These are phyloP conservation scores for Skeletonema grethae DNA, from an alignment of 108 stramenopile species.

Conservation along the genomic window DNA sequence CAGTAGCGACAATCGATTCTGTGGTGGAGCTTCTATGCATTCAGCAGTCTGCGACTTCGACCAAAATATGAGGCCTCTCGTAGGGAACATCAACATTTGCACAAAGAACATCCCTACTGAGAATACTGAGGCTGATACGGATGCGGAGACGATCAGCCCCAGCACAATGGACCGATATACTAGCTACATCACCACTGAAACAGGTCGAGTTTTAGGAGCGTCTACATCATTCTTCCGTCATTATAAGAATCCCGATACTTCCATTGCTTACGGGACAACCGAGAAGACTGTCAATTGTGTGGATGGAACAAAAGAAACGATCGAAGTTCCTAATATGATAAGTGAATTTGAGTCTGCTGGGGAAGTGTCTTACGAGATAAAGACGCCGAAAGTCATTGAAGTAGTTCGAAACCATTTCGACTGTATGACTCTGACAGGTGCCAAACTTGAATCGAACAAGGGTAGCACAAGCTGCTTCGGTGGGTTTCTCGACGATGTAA, in stretches of 20 bases:
- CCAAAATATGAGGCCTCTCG: slow-evolving; percentile 44
- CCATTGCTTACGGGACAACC: slow-evolving; percentile 20
- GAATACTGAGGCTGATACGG: slow-evolving; percentile 2
- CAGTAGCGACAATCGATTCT: slow-evolving; percentile 42
- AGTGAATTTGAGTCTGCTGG: slow-evolving; percentile 20
- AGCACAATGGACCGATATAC: slow-evolving; percentile 19
- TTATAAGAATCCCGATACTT: slow-evolving; percentile 35
- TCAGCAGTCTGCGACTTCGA: slow-evolving; percentile 52
- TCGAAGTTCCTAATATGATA: slow-evolving; percentile 39
- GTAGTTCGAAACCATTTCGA: slow-evolving; percentile 84
- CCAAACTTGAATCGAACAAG: slow-evolving; percentile 56
- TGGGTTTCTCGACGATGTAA: slow-evolving; percentile 43
- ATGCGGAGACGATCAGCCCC: slow-evolving; percentile 3
- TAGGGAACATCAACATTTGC: slow-evolving; percentile 50
- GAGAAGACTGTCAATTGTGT: slow-evolving; percentile 35
- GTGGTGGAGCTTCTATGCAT: slow-evolving; percentile 39
- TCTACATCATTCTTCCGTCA: slow-evolving; percentile 39
- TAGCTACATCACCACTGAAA: slow-evolving; percentile 35
- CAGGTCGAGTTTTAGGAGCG: slow-evolving; percentile 41
- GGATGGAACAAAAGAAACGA: slow-evolving; percentile 35
- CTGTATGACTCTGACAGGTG: slow-evolving; percentile 73
- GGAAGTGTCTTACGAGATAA: slow-evolving; percentile 50
- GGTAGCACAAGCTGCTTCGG: slow-evolving; percentile 37
- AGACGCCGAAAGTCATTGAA: slow-evolving; percentile 73
- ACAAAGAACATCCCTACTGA: slow-evolving; percentile 28